Percentiles rank a stretch among this genome's conserved stretches.
Conservation (phyloP, 1,284 basidiomycete species). For the Cryptococcus jaspeensis region DNA sequence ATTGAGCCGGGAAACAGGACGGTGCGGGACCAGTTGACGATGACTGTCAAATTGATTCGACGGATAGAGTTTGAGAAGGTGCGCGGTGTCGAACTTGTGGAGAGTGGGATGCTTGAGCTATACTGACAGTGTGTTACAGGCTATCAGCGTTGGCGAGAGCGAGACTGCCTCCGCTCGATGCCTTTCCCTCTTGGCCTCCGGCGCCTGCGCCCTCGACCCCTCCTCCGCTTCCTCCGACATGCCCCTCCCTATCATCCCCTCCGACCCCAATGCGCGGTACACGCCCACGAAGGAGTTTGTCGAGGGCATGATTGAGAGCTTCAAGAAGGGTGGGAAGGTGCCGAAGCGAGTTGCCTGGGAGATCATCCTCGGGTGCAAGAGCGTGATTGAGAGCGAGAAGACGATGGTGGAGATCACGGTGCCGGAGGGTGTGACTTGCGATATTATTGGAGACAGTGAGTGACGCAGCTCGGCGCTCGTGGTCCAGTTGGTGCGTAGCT, state of each 20-base stretch:
- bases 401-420: slow-evolving; percentile 78
- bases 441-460: slow-evolving; percentile 82
- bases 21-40: slow-evolving; percentile 75
- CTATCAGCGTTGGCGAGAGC: slow-evolving; percentile 85
- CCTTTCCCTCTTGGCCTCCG: slow-evolving; percentile 73
- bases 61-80: slow-evolving; percentile 88
- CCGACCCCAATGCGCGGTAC: slow-evolving; percentile 58
- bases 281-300: slow-evolving; percentile 76
- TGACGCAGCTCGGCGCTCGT: slow-evolving; percentile 1
- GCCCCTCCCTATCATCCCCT: slow-evolving; percentile 59
- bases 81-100: slow-evolving; percentile 15
- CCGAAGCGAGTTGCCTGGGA: slow-evolving; percentile 91
- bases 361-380: slow-evolving; percentile 84
- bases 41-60: slow-evolving; percentile 77
- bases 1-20: slow-evolving; percentile 84
- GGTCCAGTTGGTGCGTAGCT: background rate
- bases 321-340: slow-evolving; percentile 77
- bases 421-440: slow-evolving; percentile 74
- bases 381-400: slow-evolving; percentile 71
- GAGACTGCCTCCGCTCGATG: slow-evolving; percentile 71
- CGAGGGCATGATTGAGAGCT: slow-evolving; percentile 82
- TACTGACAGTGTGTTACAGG: slow-evolving; percentile 54
- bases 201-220: slow-evolving; percentile 54
- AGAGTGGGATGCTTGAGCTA: background rate
- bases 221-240: slow-evolving; percentile 58